Evolutionary conservation across 1,284 basidiomycete species (phyloP).

Genomic region (Stygiomarasmius scandens): DNA sequence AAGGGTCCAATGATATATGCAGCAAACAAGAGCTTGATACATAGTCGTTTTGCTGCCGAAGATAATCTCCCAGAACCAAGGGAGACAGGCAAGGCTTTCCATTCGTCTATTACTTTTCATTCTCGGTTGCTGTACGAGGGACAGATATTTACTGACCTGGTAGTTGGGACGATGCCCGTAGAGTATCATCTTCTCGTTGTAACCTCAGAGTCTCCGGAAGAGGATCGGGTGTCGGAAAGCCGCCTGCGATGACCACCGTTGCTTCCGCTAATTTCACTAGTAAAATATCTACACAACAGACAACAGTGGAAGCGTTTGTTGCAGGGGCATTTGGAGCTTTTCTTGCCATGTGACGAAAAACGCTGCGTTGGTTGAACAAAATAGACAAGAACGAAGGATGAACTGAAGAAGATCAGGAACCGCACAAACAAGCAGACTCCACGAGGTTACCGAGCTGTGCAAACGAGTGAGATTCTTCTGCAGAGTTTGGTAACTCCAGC

Average conservation of each 20-base stretch:
- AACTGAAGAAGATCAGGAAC: conserved; percentile 29
- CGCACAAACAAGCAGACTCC: conserved; percentile 16
- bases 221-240: conserved; percentile 22
- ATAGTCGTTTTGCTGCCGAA: conserved; percentile 60
- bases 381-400: conserved; percentile 32
- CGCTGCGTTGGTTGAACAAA: conserved; percentile 53
- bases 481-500: neutral
- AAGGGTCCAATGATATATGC: conserved; percentile 55
- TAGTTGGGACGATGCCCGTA: conserved; percentile 64
- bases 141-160: conserved; percentile 48
- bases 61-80: conserved; percentile 53
- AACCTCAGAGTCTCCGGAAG: conserved; percentile 35
- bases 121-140: neutral
- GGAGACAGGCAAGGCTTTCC: conserved; percentile 45
- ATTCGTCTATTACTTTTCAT: conserved; percentile 43
- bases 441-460: conserved; percentile 2
- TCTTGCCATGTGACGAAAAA: conserved; percentile 48
- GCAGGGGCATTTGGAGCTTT: conserved; percentile 23
- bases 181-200: conserved; percentile 49
- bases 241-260: conserved; percentile 37
- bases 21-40: conserved; percentile 55
- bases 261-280: conserved; percentile 55
- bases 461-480: conserved; percentile 1
- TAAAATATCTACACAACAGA: conserved; percentile 67
- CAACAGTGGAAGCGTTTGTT: conserved; percentile 33